Evolutionary conservation across 1,284 basidiomycete species (phyloP).

Genomic region (Apiotrichum siamense): DNA sequence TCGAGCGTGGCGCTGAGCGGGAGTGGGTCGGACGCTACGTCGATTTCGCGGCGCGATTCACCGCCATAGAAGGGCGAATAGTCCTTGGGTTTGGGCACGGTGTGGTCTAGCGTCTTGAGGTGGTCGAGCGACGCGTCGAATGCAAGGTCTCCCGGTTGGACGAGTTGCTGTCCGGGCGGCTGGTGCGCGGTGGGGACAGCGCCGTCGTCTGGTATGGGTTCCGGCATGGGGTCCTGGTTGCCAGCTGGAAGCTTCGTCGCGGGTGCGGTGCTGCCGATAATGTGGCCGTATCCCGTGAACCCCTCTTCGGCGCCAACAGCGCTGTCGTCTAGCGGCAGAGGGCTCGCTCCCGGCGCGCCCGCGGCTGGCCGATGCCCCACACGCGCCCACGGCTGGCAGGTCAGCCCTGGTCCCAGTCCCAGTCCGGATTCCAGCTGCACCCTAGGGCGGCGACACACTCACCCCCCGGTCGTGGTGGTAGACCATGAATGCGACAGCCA

Average conservation of each 20-base stretch:
- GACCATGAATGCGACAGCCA: background rate
- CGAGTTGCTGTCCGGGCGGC: background rate
- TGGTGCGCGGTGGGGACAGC: too few relatives aligned
- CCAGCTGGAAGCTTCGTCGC: too few relatives aligned
- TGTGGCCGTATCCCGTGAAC: too few relatives aligned
- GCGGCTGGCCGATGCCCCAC: too few relatives aligned
- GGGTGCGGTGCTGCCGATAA: too few relatives aligned
- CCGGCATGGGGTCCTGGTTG: too few relatives aligned
- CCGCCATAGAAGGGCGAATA: slow-evolving; percentile 18
- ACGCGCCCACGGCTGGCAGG: too few relatives aligned
- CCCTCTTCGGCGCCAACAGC: too few relatives aligned
- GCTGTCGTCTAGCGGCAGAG: too few relatives aligned
- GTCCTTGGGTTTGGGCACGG: background rate
- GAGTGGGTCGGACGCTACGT: slow-evolving; percentile 44
- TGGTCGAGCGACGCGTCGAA: background rate
- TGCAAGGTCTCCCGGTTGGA: background rate
- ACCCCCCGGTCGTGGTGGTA: background rate
- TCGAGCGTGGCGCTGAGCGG: slow-evolving; percentile 41
- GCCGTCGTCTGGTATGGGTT: too few relatives aligned
- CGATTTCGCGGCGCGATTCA: slow-evolving; percentile 25
- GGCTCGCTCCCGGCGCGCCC: too few relatives aligned
- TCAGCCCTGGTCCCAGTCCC: background rate
- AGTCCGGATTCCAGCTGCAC: background rate
- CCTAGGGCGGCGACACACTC: background rate
- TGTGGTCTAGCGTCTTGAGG: background rate